Base-by-base conservation (phyloP, 169 alveolate species). In the Plasmodium inui region DNA sequence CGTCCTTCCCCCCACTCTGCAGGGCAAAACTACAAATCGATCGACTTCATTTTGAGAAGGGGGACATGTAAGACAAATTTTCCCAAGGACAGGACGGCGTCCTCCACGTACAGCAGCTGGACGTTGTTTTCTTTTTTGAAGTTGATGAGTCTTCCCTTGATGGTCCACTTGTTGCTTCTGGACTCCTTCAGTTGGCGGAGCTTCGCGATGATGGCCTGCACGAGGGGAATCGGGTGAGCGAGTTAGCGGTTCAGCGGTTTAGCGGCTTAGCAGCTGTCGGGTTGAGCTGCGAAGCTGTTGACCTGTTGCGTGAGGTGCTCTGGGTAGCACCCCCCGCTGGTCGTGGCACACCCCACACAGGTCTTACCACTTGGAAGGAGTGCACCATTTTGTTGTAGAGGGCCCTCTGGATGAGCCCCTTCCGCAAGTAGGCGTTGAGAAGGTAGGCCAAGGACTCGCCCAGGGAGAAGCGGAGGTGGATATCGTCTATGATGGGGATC, bases 11-110 rank as follows among this genome's bases (percentile, higher is more conserved):
- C 44, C 57, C n/a, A n/a, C 17, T 9, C 28, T 41, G 26, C 28
- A 7, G 83, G 0, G 55, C 30, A 79, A 79, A n/a, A 8, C 37
- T 53, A 89, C 46, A 80, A 41, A 89, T 89, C 94, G 12, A 89
- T 89, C n/a, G 94, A 78, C 22, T 89, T 89, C 41, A 89, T 89
- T 89, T 89, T 89, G 22, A 89, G 53, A 22, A 89, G 73, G 50
- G 94, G 94, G 0, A 70, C 37, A 57, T 89, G 94, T 19, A 89
- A 22, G n/a, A 79, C 72, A 41, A 89, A 53, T 17, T 39, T 78
- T 7, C 74, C 70, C 19, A 79, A 32, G 19, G 94, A 55, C 8
- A 89, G 94, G 50, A 80, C 81, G 19, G 94, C 94, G 72, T 89
- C 79, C 71, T 89, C 90, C 37, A 89, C 82, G 41, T 79, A 89